phyloP scores from a whole-genome alignment of 2,329 filamentous ascomycete species.

The Microdochium paspali region DNA sequence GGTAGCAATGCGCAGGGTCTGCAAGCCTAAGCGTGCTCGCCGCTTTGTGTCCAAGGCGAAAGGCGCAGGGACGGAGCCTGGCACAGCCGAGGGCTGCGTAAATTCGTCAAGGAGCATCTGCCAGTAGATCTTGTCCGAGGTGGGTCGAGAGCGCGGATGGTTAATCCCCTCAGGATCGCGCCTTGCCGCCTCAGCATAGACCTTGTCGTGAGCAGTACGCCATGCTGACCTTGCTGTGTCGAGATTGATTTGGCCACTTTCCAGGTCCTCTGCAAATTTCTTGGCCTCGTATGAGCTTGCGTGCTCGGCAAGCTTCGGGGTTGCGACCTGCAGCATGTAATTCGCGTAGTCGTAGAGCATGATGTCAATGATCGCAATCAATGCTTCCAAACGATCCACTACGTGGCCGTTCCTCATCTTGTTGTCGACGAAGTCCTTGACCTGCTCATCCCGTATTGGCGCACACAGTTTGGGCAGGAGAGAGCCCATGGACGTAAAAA shows the following conservation, averaged over 20 bases:
- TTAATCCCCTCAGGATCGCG: constrained; percentile 61
- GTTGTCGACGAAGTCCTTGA: constrained; percentile 57
- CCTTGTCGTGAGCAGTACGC: constrained; percentile 52
- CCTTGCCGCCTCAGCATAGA: constrained; percentile 55
- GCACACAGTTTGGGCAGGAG: constrained; percentile 74
- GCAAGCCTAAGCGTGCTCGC: constrained; percentile 44
- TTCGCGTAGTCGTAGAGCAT: constrained; percentile 78
- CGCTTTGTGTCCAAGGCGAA: constrained; percentile 60
- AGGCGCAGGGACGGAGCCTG: constrained; percentile 60
- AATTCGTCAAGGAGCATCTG: constrained; percentile 69
- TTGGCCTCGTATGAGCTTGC: constrained; percentile 67
- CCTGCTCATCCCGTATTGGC: constrained; percentile 68
- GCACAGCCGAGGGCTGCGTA: constrained; percentile 50
- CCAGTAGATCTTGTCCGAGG: constrained; percentile 61
- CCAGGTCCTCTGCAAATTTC: constrained; percentile 57
- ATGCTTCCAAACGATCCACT: constrained; percentile 65
- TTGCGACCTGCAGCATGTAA: constrained; percentile 64
- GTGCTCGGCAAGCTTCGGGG: constrained; percentile 62
- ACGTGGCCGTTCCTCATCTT: constrained; percentile 52
- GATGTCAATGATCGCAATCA: constrained; percentile 67
- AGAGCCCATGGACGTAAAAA: constrained; percentile 67
- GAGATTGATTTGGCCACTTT: constrained; percentile 43
- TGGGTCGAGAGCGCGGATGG: constrained; percentile 52
- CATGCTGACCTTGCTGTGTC: constrained; percentile 56
- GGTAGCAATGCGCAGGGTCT: constrained; percentile 58